phyloP scores from a whole-genome alignment of 345 rosid genomes.

The Iberis pinnata region DNA sequence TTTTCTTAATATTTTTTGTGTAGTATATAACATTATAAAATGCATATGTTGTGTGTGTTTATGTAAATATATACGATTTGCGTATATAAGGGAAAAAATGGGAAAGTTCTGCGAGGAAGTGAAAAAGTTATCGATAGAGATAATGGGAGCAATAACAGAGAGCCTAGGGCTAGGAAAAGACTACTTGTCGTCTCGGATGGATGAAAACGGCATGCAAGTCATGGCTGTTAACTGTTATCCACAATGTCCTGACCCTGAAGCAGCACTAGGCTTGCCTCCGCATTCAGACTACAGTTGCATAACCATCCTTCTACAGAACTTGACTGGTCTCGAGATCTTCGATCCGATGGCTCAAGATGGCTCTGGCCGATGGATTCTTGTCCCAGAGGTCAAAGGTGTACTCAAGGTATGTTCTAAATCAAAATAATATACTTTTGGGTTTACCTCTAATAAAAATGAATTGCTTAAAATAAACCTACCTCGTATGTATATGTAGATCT shows the following conservation, averaged over 20 bases:
- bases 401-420: conserved; percentile 31
- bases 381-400: conserved; percentile 42
- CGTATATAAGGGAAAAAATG: conserved; percentile 54
- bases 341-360: conserved; percentile 27
- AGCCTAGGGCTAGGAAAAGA: conserved; percentile 45
- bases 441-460: too few species aligned
- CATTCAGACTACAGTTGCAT: conserved; percentile 63
- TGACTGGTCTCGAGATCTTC: conserved; percentile 48
- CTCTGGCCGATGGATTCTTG: conserved; percentile 36
- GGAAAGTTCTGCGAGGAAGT: conserved; percentile 39
- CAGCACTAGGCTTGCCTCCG: conserved; percentile 47
- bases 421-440: too few species aligned
- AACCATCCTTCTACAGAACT: conserved; percentile 48
- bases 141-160: conserved; percentile 44
- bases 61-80: too few species aligned
- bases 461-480: too few species aligned
- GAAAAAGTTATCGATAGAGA: conserved; percentile 36
- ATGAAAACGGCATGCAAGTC: conserved; percentile 51
- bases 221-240: conserved; percentile 54
- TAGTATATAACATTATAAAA: too few species aligned
- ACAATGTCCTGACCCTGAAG: conserved; percentile 44
- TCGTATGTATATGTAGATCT: too few species aligned
- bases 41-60: not conserved
- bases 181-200: conserved; percentile 34
- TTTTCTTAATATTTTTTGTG: too few species aligned